phyloP scores from a whole-genome alignment of 108 stramenopile species.

The Pseudonitzschia pungens region DNA sequence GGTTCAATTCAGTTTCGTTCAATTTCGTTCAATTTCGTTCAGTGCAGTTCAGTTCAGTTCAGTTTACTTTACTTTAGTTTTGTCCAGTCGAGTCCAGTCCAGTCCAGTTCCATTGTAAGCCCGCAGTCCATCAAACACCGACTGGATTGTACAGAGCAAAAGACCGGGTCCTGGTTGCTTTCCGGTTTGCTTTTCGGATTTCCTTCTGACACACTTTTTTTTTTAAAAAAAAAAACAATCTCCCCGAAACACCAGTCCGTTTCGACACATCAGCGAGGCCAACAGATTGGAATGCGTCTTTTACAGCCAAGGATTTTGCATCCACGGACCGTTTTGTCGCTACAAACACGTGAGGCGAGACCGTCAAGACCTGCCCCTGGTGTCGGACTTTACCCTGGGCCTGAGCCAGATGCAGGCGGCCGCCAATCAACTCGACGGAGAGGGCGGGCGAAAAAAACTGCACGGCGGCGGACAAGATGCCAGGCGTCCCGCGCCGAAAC shows the following conservation, averaged over 20 bases:
- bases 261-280: constrained; percentile 88
- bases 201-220: background rate
- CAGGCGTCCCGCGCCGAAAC: constrained; percentile 74
- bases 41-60: too few species aligned
- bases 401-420: constrained; percentile 86
- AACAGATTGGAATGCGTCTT: constrained; percentile 92
- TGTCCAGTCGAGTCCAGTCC: too few species aligned
- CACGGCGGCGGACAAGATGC: constrained; percentile 4
- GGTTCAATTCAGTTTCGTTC: background rate
- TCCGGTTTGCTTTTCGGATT: background rate
- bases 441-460: constrained; percentile 39
- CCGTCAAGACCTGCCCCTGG: constrained; percentile 66
- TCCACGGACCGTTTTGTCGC: constrained; percentile 90
- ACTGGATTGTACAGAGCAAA: too few species aligned
- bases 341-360: constrained; percentile 84
- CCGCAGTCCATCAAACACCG: too few species aligned
- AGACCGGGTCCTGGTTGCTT: background rate
- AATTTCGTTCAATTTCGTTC: background rate
- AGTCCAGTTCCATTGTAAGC: too few species aligned
- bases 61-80: too few species aligned
- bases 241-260: constrained; percentile 40
- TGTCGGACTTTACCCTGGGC: constrained; percentile 88
- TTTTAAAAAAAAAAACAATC: background rate
- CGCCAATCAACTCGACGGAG: constrained; percentile 46
- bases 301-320: constrained; percentile 94